Evolutionary conservation across 2,329 filamentous ascomycete genomes (phyloP).

Genomic region (Simplicillium sp.): DNA sequence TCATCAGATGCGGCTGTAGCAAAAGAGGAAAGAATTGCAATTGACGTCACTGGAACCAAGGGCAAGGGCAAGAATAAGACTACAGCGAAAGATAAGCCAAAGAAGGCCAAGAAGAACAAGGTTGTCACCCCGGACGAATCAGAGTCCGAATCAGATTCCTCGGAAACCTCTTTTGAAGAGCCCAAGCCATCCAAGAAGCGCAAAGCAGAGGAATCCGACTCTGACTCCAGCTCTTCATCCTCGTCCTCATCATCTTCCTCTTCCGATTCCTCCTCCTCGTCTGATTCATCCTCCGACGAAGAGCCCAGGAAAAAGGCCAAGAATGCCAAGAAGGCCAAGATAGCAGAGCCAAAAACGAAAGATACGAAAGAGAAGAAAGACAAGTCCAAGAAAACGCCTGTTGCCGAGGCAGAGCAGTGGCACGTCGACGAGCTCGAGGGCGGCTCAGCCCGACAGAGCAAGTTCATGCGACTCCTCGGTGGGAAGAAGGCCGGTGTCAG

Average conservation of each 20-base stretch:
- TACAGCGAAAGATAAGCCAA: constrained; percentile 2
- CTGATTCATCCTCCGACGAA: not conserved
- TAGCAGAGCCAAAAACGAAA: constrained; percentile 9
- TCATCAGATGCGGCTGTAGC: too few relatives aligned
- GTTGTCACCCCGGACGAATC: not conserved
- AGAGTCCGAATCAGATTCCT: not conserved
- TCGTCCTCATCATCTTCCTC: too few relatives aligned
- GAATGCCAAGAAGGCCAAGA: constrained; percentile 14
- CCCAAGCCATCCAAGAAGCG: constrained; percentile 12
- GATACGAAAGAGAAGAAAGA: constrained; percentile 9
- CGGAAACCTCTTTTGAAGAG: constrained; percentile 6
- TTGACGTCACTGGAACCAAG: too few relatives aligned
- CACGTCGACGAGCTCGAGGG: constrained; percentile 43
- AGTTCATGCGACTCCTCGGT: constrained; percentile 44
- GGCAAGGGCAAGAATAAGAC: too few relatives aligned
- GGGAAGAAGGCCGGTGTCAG: constrained; percentile 6
- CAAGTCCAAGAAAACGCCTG: constrained; percentile 7
- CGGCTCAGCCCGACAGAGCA: constrained; percentile 38
- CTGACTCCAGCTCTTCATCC: too few relatives aligned
- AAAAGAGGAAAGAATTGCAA: too few relatives aligned
- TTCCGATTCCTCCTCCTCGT: too few relatives aligned
- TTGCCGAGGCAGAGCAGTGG: constrained; percentile 33
- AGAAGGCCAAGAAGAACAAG: constrained; percentile 10
- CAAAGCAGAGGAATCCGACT: constrained; percentile 1
- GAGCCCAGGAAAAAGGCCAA: not conserved